Evolutionary conservation across 2,329 filamentous ascomycete genomes (phyloP).

Genomic region (Lomentospora prolificans): DNA sequence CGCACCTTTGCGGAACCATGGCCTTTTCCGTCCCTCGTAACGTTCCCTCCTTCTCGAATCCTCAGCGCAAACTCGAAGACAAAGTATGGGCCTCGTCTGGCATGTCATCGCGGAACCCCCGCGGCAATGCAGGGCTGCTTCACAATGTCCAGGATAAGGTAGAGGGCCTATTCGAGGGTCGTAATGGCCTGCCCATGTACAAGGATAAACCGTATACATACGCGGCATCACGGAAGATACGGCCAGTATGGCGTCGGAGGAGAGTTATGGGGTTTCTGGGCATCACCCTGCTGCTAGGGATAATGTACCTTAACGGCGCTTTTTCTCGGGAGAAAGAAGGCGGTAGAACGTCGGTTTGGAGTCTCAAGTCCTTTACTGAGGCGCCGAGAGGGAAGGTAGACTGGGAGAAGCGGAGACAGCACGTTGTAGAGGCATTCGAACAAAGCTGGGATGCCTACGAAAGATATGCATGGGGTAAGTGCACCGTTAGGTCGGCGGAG

Average conservation of each 20-base stretch:
- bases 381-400: conserved; percentile 39
- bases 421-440: conserved; percentile 81
- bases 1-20: no score
- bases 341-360: conserved; percentile 35
- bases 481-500: no score
- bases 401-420: conserved; percentile 69
- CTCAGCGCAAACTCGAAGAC: conserved; percentile 57
- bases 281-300: conserved; percentile 40
- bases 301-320: conserved; percentile 62
- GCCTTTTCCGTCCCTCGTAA: conserved; percentile 59
- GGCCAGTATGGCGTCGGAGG: conserved; percentile 54
- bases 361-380: conserved; percentile 46
- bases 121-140: conserved; percentile 28
- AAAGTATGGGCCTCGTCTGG: conserved; percentile 50
- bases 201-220: conserved; percentile 94
- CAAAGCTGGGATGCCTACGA: conserved; percentile 91
- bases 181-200: conserved; percentile 71
- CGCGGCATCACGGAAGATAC: conserved; percentile 46
- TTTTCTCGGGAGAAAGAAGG: conserved; percentile 32
- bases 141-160: conserved; percentile 51
- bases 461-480: conserved; percentile 85
- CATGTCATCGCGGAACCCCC: conserved; percentile 29
- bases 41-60: conserved; percentile 57
- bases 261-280: conserved; percentile 41
- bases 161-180: conserved; percentile 52